These are phyloP conservation scores for Leishmania amazonensis DNA, from an alignment of 208 protist genomes.

Conservation along the genomic window DNA sequence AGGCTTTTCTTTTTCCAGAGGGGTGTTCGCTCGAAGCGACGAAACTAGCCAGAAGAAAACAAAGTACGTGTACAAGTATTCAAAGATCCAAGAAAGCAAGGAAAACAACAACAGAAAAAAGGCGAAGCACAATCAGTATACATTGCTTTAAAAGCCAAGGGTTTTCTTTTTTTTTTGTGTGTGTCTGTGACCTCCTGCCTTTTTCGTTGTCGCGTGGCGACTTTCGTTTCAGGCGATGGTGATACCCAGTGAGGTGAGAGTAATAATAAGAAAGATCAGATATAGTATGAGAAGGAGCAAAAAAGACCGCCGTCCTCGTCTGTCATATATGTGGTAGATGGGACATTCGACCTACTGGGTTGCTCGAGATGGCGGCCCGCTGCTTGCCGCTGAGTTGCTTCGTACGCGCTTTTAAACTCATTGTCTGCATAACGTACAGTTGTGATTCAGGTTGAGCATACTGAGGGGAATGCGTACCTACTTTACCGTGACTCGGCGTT, in stretches of 20 bases:
- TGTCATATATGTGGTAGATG: constrained; percentile 2
- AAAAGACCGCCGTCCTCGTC: neutral
- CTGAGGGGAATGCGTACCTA: neutral
- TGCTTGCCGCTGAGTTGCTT: neutral
- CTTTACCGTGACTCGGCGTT: neutral
- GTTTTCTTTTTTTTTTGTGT: neutral
- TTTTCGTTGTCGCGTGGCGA: neutral
- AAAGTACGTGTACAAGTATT: neutral
- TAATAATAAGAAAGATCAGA: neutral
- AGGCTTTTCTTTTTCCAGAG: neutral
- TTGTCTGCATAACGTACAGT: constrained; percentile 1
- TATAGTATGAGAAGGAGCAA: neutral
- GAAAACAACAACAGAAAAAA: neutral
- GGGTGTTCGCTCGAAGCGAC: neutral
- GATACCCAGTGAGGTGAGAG: neutral
- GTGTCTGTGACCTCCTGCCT: neutral
- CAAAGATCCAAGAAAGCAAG: neutral
- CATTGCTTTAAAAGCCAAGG: neutral
- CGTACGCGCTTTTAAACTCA: neutral
- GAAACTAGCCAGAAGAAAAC: neutral
- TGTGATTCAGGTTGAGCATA: neutral
- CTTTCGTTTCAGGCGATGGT: neutral
- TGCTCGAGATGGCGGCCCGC: neutral
- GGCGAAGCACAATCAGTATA: neutral
- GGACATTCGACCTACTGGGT: neutral